These are phyloP conservation scores for Lepidium campestre DNA, from an alignment of 441 rosid genomes.

Conservation along the genomic window DNA sequence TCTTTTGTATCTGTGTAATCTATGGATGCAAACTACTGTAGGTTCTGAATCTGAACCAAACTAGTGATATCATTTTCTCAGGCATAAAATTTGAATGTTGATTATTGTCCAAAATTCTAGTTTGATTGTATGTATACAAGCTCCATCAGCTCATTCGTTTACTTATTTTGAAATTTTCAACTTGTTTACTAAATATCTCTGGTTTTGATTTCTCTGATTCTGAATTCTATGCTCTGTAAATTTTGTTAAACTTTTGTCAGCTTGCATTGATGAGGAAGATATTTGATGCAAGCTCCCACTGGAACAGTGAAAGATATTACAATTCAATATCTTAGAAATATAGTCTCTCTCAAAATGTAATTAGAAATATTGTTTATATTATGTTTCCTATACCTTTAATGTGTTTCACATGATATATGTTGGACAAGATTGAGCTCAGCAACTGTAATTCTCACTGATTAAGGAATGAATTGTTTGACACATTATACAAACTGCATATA, in stretches of 20 bases:
- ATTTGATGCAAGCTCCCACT: not conserved
- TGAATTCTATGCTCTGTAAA: not conserved
- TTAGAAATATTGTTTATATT: not conserved
- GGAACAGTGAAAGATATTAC: not conserved
- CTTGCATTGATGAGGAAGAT: conserved; percentile 19
- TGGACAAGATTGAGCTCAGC: too few species aligned
- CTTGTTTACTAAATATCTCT: not conserved
- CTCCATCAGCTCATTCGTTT: not conserved
- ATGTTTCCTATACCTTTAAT: too few species aligned
- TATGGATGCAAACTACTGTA: not conserved
- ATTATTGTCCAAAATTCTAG: not conserved
- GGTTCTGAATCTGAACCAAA: not conserved
- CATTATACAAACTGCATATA: too few species aligned
- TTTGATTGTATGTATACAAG: not conserved
- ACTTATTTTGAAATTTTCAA: not conserved
- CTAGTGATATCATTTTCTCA: not conserved
- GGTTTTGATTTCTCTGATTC: not conserved
- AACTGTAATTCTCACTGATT: too few species aligned
- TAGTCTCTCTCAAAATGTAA: not conserved
- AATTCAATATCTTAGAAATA: not conserved
- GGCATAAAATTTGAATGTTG: not conserved
- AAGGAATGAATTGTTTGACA: too few species aligned
- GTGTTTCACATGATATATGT: too few species aligned
- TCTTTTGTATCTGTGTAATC: not conserved
- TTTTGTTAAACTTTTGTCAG: conserved; percentile 8